phyloP scores from a whole-genome alignment of 768 basidiomycete species.

The Termitomyces sp. region DNA sequence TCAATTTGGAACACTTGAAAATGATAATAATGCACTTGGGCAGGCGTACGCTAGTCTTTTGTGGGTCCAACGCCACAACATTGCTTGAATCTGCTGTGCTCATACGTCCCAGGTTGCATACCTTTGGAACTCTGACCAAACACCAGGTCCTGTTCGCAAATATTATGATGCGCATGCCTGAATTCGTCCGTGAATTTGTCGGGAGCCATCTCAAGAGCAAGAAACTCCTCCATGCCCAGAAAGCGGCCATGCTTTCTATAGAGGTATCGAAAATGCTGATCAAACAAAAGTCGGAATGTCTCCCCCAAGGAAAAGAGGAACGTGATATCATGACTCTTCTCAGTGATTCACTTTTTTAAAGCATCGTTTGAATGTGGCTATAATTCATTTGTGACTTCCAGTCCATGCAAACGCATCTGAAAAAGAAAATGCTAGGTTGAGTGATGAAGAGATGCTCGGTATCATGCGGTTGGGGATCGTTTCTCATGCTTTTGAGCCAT shows the following conservation, averaged over 20 bases:
- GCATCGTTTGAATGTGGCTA: not conserved
- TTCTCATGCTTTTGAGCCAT: not conserved
- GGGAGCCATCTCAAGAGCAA: conserved; percentile 23
- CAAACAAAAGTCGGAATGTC: conserved; percentile 26
- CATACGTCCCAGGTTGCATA: not conserved
- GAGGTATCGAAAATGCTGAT: conserved; percentile 24
- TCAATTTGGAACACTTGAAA: conserved; percentile 32
- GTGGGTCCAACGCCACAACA: not conserved
- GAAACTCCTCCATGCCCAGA: conserved; percentile 25
- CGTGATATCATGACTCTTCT: conserved; percentile 38
- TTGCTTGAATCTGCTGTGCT: not conserved
- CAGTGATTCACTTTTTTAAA: conserved; percentile 19
- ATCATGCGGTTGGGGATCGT: conserved; percentile 44
- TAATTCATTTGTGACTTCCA: conserved; percentile 10
- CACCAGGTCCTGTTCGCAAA: not conserved
- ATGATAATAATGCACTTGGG: conserved; percentile 30
- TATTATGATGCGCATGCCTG: not conserved
- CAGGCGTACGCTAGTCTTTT: conserved; percentile 27
- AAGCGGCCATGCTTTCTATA: conserved; percentile 12
- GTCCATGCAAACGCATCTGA: conserved; percentile 54
- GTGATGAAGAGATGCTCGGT: conserved; percentile 42
- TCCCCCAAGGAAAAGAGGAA: conserved; percentile 25
- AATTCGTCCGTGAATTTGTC: not conserved
- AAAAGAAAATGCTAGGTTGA: conserved; percentile 36
- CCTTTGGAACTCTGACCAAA: not conserved